Evolutionary conservation across 2,329 filamentous ascomycete species (phyloP).

Genomic region (Beauveria bassiana): DNA sequence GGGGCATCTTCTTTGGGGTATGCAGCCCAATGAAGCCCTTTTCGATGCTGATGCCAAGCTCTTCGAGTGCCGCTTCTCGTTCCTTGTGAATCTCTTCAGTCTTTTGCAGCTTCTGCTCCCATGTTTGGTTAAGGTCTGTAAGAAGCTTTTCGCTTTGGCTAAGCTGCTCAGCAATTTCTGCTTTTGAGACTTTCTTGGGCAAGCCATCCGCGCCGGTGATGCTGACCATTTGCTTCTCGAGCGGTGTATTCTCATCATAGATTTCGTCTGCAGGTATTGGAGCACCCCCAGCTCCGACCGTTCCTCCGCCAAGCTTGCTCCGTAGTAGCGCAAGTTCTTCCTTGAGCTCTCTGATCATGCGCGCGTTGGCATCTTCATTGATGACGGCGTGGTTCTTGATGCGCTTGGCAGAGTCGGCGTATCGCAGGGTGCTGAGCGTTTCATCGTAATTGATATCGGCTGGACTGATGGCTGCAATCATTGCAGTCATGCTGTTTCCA

Average conservation of each 20-base stretch:
- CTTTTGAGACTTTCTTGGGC: slow-evolving; percentile 93
- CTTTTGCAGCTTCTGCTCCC: slow-evolving; percentile 92
- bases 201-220: slow-evolving; percentile 80
- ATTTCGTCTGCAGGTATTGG: slow-evolving; percentile 61
- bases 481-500: slow-evolving; percentile 98
- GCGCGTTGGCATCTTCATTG: slow-evolving; percentile 96
- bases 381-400: slow-evolving; percentile 99
- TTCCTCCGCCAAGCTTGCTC: slow-evolving; percentile 67
- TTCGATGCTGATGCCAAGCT: slow-evolving; percentile 96
- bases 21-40: slow-evolving; percentile 94
- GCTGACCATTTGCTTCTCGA: slow-evolving; percentile 94
- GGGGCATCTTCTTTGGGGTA: slow-evolving; percentile 98
- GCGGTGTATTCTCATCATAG: slow-evolving; percentile 85
- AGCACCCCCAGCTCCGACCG: slow-evolving; percentile 35
- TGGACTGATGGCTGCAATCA: slow-evolving; percentile 98
- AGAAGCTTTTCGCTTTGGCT: slow-evolving; percentile 95
- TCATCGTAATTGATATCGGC: slow-evolving; percentile 99
- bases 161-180: slow-evolving; percentile 93
- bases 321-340: slow-evolving; percentile 83
- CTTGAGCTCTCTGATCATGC: slow-evolving; percentile 97
- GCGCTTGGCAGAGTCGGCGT: slow-evolving; percentile 94
- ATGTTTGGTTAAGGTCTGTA: slow-evolving; percentile 93
- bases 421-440: slow-evolving; percentile 88
- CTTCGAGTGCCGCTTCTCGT: slow-evolving; percentile 86
- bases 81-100: slow-evolving; percentile 98